Conservation (phyloP, 176 grass and related monocot species). For the Cenchrus fungigraminus region DNA sequence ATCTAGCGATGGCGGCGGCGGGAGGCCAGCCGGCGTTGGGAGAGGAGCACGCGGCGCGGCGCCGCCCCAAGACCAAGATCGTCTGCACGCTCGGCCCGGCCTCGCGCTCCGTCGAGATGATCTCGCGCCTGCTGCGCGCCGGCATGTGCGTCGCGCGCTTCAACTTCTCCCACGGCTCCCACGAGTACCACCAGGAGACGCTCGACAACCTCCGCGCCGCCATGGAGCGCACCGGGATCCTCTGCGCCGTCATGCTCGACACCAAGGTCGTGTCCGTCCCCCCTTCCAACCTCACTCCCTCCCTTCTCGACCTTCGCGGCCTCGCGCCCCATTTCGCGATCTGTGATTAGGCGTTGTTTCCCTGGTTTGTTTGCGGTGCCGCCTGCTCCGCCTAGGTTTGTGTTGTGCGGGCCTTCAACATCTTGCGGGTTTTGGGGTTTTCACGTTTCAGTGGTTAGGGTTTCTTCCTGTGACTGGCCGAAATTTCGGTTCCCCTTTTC, state of each 20-base stretch:
- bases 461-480: neutral
- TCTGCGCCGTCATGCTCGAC: constrained; percentile 98
- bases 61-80: constrained; percentile 89
- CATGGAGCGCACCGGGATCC: constrained; percentile 80
- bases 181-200: constrained; percentile 96
- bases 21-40: constrained; percentile 16
- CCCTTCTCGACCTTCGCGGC: neutral
- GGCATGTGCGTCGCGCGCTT: constrained; percentile 95
- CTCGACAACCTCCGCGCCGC: constrained; percentile 79
- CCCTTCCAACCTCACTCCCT: no score
- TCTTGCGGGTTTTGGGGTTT: neutral
- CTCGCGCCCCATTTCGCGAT: neutral
- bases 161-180: constrained; percentile 96
- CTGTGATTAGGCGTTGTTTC: neutral
- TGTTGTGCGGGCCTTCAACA: neutral
- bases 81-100: constrained; percentile 93
- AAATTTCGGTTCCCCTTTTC: neutral
- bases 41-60: constrained; percentile 19
- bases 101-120: constrained; percentile 83
- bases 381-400: neutral
- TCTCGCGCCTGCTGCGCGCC: constrained; percentile 73
- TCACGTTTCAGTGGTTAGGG: neutral
- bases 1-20: constrained; percentile 42
- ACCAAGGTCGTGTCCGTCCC: constrained; percentile 64
- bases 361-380: neutral